phyloP scores from a whole-genome alignment of 352 stramenopile genomes.

The Phytophthora lateralis region DNA sequence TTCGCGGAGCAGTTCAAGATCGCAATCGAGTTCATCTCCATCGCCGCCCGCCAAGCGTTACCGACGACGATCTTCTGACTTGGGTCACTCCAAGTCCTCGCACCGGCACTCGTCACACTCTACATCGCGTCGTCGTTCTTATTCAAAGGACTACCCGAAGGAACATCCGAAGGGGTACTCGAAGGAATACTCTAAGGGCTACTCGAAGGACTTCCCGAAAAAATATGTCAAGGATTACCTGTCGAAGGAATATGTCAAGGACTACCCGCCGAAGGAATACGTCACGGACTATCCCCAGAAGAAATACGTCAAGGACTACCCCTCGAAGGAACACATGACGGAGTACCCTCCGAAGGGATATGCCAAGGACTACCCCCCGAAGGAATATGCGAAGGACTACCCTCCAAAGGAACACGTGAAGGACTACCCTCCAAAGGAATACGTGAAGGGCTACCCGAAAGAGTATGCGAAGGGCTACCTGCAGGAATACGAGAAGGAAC shows the following conservation, averaged over 20 bases:
- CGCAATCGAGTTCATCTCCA: conserved; percentile 39
- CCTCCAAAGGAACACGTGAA: conserved; percentile 19
- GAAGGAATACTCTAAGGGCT: conserved; percentile 7
- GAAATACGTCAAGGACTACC: conserved; percentile 9
- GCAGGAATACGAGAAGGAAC: conserved; percentile 16
- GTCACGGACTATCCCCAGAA: conserved; percentile 1
- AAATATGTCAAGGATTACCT: conserved; percentile 11
- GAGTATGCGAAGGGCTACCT: conserved; percentile 19
- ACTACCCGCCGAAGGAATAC: conserved; percentile 8
- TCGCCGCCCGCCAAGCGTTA: conserved; percentile 34
- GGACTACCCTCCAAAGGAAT: conserved; percentile 11
- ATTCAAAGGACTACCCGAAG: conserved; percentile 27
- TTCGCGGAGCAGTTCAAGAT: conserved; percentile 45
- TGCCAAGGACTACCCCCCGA: conserved; percentile 13
- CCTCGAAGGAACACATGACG: conserved; percentile 13
- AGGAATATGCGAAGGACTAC: conserved; percentile 22
- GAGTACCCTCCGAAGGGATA: conserved; percentile 6
- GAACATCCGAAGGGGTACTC: conserved; percentile 9
- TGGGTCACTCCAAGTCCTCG: conserved; percentile 24
- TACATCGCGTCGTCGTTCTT: conserved; percentile 21
- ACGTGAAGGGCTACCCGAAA: conserved; percentile 23
- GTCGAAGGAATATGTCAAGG: conserved; percentile 16
- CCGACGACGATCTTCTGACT: conserved; percentile 33
- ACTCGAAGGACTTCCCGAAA: background rate
- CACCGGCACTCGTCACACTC: conserved; percentile 32